phyloP scores from a whole-genome alignment of 495 filamentous ascomycete species.

The Gamarada debralockiae region DNA sequence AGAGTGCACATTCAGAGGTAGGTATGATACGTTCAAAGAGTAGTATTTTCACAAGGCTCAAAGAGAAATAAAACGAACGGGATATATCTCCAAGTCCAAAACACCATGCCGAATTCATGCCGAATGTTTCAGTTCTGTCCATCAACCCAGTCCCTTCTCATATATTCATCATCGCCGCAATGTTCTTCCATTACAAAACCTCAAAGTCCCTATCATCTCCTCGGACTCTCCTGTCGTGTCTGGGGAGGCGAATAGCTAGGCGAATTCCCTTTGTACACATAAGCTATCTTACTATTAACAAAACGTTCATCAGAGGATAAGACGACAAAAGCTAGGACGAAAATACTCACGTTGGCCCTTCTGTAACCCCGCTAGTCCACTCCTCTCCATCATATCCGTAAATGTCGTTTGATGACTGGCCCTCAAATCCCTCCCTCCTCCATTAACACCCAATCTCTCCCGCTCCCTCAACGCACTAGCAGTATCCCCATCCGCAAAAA shows the following conservation, averaged over 20 bases:
- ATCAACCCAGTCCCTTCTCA: not conserved
- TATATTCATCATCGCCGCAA: not conserved
- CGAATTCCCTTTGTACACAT: slow-evolving; percentile 17
- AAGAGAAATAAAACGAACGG: not conserved
- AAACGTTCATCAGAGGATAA: not conserved
- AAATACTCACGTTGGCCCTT: slow-evolving; percentile 23
- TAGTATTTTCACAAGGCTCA: not conserved
- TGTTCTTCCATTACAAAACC: not conserved
- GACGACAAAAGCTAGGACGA: not conserved
- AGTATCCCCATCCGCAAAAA: slow-evolving; percentile 60
- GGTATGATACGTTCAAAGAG: not conserved
- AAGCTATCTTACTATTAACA: slow-evolving; percentile 6
- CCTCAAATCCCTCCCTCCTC: not conserved
- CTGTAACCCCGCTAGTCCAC: slow-evolving; percentile 16
- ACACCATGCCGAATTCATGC: not conserved
- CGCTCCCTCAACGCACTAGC: slow-evolving; percentile 23
- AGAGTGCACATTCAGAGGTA: too few species aligned
- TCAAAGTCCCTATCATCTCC: not conserved
- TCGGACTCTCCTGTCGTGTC: not conserved
- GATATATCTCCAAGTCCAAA: not conserved
- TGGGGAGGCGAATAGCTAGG: not conserved
- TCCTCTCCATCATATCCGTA: slow-evolving; percentile 55
- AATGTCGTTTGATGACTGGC: slow-evolving; percentile 56
- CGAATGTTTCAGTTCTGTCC: not conserved
- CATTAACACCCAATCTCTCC: slow-evolving; percentile 2